Evolutionary conservation across 1,284 basidiomycete genomes (phyloP), one percentile per base, ranked within the genome.

Genomic region (Xerocomus cyaneibrunnescens): DNA sequence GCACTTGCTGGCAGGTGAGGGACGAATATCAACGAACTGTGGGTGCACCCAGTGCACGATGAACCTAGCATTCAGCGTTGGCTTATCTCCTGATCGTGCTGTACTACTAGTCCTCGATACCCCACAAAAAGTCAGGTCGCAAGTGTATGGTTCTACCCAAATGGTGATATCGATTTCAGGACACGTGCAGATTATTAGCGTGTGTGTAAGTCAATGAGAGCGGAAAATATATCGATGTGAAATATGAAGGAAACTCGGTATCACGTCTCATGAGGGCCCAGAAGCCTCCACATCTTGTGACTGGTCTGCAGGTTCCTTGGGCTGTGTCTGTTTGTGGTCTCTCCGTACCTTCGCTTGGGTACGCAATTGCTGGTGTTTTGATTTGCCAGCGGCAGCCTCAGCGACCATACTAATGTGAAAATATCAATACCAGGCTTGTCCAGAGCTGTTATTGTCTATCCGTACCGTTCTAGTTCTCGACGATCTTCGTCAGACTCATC

Each of bases 401-500:
- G 84, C 84, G 2, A 87, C 84, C 76, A 87, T 85, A 54, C 84
- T 86, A 46, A 43, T 47, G 23, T 40, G 14, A n/a, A 14, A 10
- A 19, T 5, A 16, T 12, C 10, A 31, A 55, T 35, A 27, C 57
- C 25, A 57, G 50, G 19, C 44, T 52, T 16, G 14, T 39, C 32
- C 27, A 48, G 22, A 32, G 27, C 37, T 38, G 30, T 28, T 21
- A 22, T 5, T 40, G 35, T 16, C 38, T 7, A 32, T 38, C 51
- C 78, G 19, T 56, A 87, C 89, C 92, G 76, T 71, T 98, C 94
- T 32, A 98, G 82, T 70, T 97, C 94, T 48, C 94, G 80, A 25
- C 95, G 82, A 65, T 96, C 95, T 63, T 89, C 88, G 64, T 95
- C 94, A 12, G 89, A 85, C 66, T 93, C 93, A 65, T 97, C 94